A percentile compares a stretch with the other conserved stretches of the same genome.
Evolutionary conservation across 176 grass and related monocot genomes (phyloP).

Genomic region (Oryza meyeriana): DNA sequence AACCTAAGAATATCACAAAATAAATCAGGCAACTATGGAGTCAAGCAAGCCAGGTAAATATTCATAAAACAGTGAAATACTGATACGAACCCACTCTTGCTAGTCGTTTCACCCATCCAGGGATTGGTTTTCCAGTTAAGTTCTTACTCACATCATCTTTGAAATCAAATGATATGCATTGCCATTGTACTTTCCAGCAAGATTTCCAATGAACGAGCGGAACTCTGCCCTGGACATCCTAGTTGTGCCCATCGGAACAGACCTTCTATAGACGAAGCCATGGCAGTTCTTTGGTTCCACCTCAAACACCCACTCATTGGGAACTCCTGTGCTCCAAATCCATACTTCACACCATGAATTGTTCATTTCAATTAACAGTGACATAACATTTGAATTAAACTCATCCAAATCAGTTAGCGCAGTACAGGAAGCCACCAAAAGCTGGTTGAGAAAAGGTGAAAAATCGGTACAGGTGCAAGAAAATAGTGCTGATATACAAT

Average conservation of each 20-base stretch:
- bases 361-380: conserved; percentile 12
- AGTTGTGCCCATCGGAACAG: conserved; percentile 61
- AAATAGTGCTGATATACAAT: conserved; percentile 3
- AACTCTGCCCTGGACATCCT: conserved; percentile 65
- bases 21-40: conserved; percentile 1
- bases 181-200: conserved; percentile 67
- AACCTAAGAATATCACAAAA: conserved; percentile 52
- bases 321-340: conserved; percentile 80
- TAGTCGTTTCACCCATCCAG: conserved; percentile 83
- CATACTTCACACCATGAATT: conserved; percentile 82
- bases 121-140: conserved; percentile 53
- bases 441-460: background rate
- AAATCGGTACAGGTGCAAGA: background rate
- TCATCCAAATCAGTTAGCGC: conserved; percentile 1
- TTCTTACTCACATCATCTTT: conserved; percentile 65
- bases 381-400: conserved; percentile 11
- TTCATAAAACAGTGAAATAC: conserved; percentile 4
- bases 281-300: conserved; percentile 75
- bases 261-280: conserved; percentile 66
- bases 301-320: conserved; percentile 72
- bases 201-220: conserved; percentile 55
- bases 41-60: background rate
- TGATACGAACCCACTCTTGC: conserved; percentile 73
- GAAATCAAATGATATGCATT: conserved; percentile 79
- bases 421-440: conserved; percentile 17